Percentiles rank a stretch among this genome's conserved stretches.
Evolutionary conservation across 108 stramenopile genomes (phyloP).

Genomic region (Aurantiochytrium sp.): DNA sequence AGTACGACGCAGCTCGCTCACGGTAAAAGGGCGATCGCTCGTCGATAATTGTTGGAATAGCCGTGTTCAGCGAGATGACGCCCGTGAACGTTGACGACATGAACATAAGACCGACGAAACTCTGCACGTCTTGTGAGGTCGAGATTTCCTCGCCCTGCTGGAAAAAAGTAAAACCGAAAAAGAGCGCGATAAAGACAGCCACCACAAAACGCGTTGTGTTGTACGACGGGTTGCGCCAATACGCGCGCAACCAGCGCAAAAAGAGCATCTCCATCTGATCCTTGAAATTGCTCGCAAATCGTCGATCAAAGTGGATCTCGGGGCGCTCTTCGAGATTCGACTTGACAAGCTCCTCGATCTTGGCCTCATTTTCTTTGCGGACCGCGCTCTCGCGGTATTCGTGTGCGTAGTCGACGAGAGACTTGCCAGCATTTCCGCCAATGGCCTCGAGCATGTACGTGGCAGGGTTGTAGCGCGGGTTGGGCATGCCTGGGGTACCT

Average conservation of each 20-base stretch:
- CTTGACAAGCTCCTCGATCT: constrained; percentile 1
- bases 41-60: constrained; percentile 41
- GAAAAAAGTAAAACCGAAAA: constrained; percentile 37
- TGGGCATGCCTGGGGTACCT: background rate
- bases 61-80: constrained; percentile 35
- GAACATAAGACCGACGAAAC: background rate
- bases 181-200: constrained; percentile 29
- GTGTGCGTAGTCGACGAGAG: background rate
- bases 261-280: background rate
- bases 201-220: constrained; percentile 33
- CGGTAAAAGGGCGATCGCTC: constrained; percentile 51
- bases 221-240: constrained; percentile 55
- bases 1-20: constrained; percentile 50
- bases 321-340: background rate
- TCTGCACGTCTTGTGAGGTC: background rate
- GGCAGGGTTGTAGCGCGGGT: constrained; percentile 61
- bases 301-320: background rate
- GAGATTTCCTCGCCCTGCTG: background rate
- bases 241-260: background rate
- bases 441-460: constrained; percentile 73
- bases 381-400: constrained; percentile 29
- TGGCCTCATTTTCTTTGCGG: background rate
- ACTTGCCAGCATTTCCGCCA: constrained; percentile 33
- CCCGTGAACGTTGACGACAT: constrained; percentile 28
- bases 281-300: background rate